Evolutionary conservation across 2,329 filamentous ascomycete species (phyloP).

Genomic region (Apiospora aurea): DNA sequence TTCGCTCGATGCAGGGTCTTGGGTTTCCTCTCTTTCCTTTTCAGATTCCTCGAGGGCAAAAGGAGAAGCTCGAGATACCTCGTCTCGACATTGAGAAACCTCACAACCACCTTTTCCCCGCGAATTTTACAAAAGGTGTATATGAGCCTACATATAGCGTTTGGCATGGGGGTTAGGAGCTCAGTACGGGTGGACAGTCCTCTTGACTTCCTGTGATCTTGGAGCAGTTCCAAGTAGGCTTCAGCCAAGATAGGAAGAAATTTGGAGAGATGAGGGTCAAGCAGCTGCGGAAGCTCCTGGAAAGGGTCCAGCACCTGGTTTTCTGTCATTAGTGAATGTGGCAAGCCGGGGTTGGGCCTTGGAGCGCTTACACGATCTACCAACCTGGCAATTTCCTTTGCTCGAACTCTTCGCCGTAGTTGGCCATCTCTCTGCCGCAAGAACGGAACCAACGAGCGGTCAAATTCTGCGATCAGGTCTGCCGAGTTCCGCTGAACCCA

Average conservation of each 20-base stretch:
- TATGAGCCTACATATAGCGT: conserved; percentile 79
- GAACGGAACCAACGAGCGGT: conserved; percentile 58
- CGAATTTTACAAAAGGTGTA: conserved; percentile 95
- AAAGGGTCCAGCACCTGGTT: conserved; percentile 78
- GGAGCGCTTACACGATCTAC: conserved; percentile 51
- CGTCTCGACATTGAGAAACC: conserved; percentile 91
- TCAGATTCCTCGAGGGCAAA: conserved; percentile 71
- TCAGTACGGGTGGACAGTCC: conserved; percentile 46
- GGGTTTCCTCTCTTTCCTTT: conserved; percentile 31
- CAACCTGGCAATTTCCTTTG: conserved; percentile 56
- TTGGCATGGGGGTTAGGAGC: conserved; percentile 63
- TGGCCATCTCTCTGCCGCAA: conserved; percentile 59
- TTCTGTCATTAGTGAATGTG: conserved; percentile 28
- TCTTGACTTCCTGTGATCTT: conserved; percentile 51
- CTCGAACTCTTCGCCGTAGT: conserved; percentile 58
- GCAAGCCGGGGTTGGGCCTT: conserved; percentile 30
- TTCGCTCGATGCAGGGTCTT: conserved; percentile 30
- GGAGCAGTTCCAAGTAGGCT: conserved; percentile 75
- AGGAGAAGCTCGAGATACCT: conserved; percentile 84
- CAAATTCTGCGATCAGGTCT: conserved; percentile 66
- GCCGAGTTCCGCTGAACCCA: conserved; percentile 67
- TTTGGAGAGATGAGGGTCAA: conserved; percentile 81
- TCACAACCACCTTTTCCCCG: conserved; percentile 89
- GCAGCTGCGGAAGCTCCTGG: conserved; percentile 91
- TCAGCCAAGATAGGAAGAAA: conserved; percentile 78